A percentile compares a stretch with the other conserved stretches of the same genome.
Evolutionary conservation across 495 filamentous ascomycete species (phyloP).

Genomic region (Acidiella bohemica): DNA sequence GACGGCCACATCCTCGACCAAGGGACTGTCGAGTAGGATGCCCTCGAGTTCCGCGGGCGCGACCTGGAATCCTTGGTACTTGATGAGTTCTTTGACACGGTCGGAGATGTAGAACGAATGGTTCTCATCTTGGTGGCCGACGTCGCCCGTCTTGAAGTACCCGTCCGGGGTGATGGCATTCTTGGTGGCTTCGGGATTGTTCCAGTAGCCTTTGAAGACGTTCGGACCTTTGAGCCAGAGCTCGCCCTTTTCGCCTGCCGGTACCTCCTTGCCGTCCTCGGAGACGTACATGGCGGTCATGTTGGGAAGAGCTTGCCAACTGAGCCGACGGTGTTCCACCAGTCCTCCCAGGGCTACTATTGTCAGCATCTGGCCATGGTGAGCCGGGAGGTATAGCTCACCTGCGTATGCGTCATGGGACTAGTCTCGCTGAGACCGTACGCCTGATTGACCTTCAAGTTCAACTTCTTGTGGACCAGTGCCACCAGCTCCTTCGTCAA

Average conservation of each 20-base stretch:
- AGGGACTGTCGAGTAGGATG: slow-evolving; percentile 21
- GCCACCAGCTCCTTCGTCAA: slow-evolving; percentile 72
- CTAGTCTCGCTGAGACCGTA: slow-evolving; percentile 46
- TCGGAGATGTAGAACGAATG: slow-evolving; percentile 44
- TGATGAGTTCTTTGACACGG: slow-evolving; percentile 42
- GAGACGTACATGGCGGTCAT: slow-evolving; percentile 70
- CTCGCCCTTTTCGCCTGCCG: slow-evolving; percentile 33
- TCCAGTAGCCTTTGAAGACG: slow-evolving; percentile 65
- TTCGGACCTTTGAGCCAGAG: slow-evolving; percentile 64
- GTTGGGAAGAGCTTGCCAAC: slow-evolving; percentile 73
- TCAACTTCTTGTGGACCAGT: slow-evolving; percentile 58
- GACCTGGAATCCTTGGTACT: slow-evolving; percentile 39
- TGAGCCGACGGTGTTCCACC: slow-evolving; percentile 62
- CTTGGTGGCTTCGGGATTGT: slow-evolving; percentile 49
- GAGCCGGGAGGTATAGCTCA: slow-evolving; percentile 27
- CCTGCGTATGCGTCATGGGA: slow-evolving; percentile 35
- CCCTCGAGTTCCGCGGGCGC: slow-evolving; percentile 31
- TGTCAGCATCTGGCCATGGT: slow-evolving; percentile 20
- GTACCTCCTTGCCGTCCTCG: slow-evolving; percentile 27
- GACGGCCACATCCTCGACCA: slow-evolving; percentile 30
- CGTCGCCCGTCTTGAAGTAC: slow-evolving; percentile 76
- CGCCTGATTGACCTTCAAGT: slow-evolving; percentile 43
- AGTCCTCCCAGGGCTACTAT: slow-evolving; percentile 56
- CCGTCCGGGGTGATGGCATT: slow-evolving; percentile 56
- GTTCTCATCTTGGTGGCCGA: slow-evolving; percentile 43